Evolutionary conservation across 805 yeast species (phyloP).

Genomic region (Suhomyces vadensis): DNA sequence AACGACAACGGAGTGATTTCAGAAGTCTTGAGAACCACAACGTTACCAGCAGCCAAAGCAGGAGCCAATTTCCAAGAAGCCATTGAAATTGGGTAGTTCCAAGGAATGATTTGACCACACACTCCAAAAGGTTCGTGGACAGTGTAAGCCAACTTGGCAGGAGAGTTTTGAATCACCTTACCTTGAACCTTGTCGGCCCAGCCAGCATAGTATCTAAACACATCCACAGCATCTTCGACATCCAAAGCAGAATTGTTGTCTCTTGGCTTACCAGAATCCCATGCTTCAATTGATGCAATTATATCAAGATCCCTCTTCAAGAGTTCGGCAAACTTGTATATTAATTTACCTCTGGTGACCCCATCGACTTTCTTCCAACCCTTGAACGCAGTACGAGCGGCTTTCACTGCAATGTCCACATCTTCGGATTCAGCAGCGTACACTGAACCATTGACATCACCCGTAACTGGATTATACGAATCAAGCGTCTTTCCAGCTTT

Average conservation of each 20-base stretch:
- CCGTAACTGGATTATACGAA: conserved; percentile 45
- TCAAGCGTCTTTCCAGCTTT: conserved; percentile 38
- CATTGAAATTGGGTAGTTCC: conserved; percentile 72
- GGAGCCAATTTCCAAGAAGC: conserved; percentile 83
- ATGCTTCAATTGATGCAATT: conserved; percentile 42
- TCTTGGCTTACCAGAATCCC: conserved; percentile 51
- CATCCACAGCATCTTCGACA: conserved; percentile 45
- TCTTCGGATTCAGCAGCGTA: conserved; percentile 45
- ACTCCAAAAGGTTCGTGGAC: conserved; percentile 67
- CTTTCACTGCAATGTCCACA: conserved; percentile 42
- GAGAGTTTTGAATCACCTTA: conserved; percentile 41
- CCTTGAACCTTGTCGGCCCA: conserved; percentile 63
- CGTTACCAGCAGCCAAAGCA: conserved; percentile 79
- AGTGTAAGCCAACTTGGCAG: conserved; percentile 62
- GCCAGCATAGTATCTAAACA: conserved; percentile 57
- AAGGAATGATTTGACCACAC: conserved; percentile 69
- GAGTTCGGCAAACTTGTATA: conserved; percentile 39
- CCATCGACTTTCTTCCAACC: conserved; percentile 51
- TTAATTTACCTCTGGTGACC: conserved; percentile 39
- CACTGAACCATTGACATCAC: conserved; percentile 43
- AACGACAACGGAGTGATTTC: conserved; percentile 76
- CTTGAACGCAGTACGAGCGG: conserved; percentile 41
- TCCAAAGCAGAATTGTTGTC: conserved; percentile 51
- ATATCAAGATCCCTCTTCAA: conserved; percentile 35
- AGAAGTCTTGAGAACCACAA: conserved; percentile 69